Conservation (phyloP, 148 eudicot species). For the Gaultheria prostrata region DNA sequence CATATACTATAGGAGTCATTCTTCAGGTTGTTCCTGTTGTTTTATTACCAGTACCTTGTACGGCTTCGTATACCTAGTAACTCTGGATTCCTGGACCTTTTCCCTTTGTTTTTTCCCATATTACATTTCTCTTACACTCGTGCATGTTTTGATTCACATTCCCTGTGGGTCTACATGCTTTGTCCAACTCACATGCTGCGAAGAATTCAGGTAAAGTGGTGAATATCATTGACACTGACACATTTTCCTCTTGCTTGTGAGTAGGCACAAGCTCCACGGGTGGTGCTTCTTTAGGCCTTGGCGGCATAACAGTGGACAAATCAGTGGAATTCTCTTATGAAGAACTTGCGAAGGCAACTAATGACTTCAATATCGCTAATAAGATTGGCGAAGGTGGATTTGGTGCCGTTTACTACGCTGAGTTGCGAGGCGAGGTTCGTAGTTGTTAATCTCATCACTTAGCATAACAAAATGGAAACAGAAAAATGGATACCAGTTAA, state of each 20-base stretch:
- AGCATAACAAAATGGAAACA: neutral
- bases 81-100: neutral
- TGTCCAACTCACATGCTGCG: neutral
- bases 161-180: neutral
- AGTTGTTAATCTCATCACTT: neutral
- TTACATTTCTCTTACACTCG: neutral
- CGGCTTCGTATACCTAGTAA: neutral
- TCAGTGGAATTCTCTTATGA: constrained; percentile 57
- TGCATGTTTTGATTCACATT: neutral
- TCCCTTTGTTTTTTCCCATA: neutral
- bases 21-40: neutral
- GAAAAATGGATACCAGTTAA: neutral
- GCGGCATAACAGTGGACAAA: constrained; percentile 46
- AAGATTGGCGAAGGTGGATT: constrained; percentile 75
- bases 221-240: constrained; percentile 26
- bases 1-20: neutral
- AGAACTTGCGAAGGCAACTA: constrained; percentile 57
- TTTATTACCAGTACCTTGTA: neutral
- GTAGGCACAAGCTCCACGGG: constrained; percentile 24
- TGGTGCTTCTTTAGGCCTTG: constrained; percentile 25
- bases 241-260: constrained; percentile 37
- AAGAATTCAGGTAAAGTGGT: neutral
- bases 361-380: constrained; percentile 41
- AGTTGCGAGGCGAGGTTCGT: constrained; percentile 61
- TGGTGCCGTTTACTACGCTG: constrained; percentile 57